phyloP scores from a whole-genome alignment of 2,329 filamentous ascomycete species.

The Penicillium griseofulvum region DNA sequence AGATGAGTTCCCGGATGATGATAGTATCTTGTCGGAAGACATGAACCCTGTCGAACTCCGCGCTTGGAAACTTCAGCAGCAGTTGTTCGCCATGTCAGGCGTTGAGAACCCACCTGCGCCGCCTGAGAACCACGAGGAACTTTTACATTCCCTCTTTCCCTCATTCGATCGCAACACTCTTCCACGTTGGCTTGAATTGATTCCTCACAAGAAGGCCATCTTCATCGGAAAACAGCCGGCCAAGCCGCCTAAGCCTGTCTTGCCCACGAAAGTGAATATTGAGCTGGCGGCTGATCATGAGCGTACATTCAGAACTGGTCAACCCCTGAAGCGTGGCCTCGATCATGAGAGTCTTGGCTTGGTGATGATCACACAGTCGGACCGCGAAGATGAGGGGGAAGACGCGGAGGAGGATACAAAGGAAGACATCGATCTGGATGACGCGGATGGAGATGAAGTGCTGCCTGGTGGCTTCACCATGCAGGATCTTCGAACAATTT shows the following conservation, averaged over 20 bases:
- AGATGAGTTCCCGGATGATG: conserved; percentile 28
- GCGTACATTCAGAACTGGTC: conserved; percentile 75
- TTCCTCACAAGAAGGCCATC: conserved; percentile 75
- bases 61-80: conserved; percentile 48
- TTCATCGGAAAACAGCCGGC: conserved; percentile 75
- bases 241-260: conserved; percentile 76
- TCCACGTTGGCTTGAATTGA: conserved; percentile 75
- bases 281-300: conserved; percentile 85
- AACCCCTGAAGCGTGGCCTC: conserved; percentile 52
- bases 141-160: conserved; percentile 77
- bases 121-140: conserved; percentile 69
- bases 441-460: conserved; percentile 62
- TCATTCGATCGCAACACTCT: conserved; percentile 72
- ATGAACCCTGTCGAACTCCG: conserved; percentile 44
- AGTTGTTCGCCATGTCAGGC: conserved; percentile 47
- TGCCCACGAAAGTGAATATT: conserved; percentile 82
- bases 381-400: conserved; percentile 49
- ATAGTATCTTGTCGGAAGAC: conserved; percentile 32
- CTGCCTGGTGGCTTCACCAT: conserved; percentile 67
- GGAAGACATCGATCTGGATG: conserved; percentile 50
- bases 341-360: conserved; percentile 58
- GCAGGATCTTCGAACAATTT: conserved; percentile 79
- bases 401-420: conserved; percentile 52
- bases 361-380: conserved; percentile 45
- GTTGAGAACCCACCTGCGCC: conserved; percentile 65